Evolutionary conservation across 768 basidiomycete species (phyloP).

Genomic region (Leccinum fibrillosum): DNA sequence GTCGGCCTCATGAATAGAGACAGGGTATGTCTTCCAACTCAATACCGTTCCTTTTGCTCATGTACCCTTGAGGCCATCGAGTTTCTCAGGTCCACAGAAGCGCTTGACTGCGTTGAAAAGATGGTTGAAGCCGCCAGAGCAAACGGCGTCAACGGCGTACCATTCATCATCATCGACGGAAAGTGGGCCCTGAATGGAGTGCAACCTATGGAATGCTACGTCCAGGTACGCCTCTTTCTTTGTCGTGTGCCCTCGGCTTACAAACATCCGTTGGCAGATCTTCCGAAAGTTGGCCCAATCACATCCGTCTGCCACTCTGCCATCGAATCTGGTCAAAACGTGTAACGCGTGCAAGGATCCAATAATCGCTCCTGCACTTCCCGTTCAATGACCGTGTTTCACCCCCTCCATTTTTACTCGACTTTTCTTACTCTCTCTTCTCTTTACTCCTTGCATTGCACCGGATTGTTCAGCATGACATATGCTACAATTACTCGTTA

Average conservation of each 20-base stretch:
- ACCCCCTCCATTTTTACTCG: background rate
- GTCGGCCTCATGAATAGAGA: slow-evolving; percentile 38
- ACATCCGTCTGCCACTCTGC: background rate
- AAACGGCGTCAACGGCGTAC: slow-evolving; percentile 49
- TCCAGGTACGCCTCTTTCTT: slow-evolving; percentile 29
- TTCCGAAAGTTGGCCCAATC: slow-evolving; percentile 31
- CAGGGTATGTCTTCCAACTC: slow-evolving; percentile 28
- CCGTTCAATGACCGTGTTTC: slow-evolving; percentile 21
- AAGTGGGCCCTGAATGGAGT: slow-evolving; percentile 46
- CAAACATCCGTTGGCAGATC: slow-evolving; percentile 17
- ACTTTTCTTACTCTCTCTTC: background rate
- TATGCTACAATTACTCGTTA: slow-evolving; percentile 11
- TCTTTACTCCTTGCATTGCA: slow-evolving; percentile 1
- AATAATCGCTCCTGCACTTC: slow-evolving; percentile 13
- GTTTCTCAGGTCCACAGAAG: slow-evolving; percentile 42
- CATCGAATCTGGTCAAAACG: slow-evolving; percentile 6
- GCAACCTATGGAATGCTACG: slow-evolving; percentile 39
- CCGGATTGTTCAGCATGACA: slow-evolving; percentile 16
- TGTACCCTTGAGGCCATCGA: slow-evolving; percentile 30
- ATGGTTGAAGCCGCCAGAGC: slow-evolving; percentile 39
- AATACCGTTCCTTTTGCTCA: background rate
- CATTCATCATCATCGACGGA: slow-evolving; percentile 47
- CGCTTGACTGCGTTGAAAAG: slow-evolving; percentile 37
- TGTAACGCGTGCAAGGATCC: slow-evolving; percentile 24
- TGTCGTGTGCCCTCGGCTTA: background rate